These are phyloP conservation scores for Angomonas ambiguus DNA, from an alignment of 208 protist genomes.

Conservation along the genomic window DNA sequence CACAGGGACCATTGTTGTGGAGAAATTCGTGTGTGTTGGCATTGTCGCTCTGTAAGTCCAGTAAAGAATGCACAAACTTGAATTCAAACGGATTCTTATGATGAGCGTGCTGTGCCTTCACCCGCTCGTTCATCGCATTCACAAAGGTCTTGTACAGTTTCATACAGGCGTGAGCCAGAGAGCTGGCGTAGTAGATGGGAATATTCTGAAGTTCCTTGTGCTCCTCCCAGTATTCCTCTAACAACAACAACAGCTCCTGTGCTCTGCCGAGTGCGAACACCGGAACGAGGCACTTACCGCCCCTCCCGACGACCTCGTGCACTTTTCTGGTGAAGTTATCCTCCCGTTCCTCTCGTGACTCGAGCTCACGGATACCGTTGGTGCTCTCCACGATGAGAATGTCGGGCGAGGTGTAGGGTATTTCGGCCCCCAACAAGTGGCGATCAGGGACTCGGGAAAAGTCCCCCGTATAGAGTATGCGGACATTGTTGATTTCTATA, in stretches of 20 bases:
- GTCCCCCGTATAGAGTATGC: conserved; percentile 98
- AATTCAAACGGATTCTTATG: conserved; percentile 97
- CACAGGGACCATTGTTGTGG: conserved; percentile 92
- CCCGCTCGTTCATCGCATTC: conserved; percentile 97
- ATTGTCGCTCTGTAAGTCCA: conserved; percentile 24
- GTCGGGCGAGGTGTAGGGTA: conserved; percentile 90
- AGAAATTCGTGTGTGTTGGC: conserved; percentile 66
- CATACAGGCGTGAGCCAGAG: conserved; percentile 97
- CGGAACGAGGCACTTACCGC: conserved; percentile 97
- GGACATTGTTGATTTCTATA: conserved; percentile 97
- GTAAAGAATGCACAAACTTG: conserved; percentile 94
- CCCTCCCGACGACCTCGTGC: conserved; percentile 89
- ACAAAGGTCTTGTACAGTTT: conserved; percentile 97
- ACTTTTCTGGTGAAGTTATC: conserved; percentile 91
- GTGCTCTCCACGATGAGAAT: conserved; percentile 98
- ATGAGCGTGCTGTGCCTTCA: conserved; percentile 90
- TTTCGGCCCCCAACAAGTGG: conserved; percentile 97
- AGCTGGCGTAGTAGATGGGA: conserved; percentile 98
- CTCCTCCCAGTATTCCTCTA: conserved; percentile 98
- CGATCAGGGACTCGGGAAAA: conserved; percentile 97
- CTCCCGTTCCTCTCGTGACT: conserved; percentile 95
- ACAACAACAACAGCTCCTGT: conserved; percentile 98
- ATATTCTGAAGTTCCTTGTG: conserved; percentile 96
- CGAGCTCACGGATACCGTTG: conserved; percentile 96
- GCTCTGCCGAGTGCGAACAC: conserved; percentile 98